Conservation (phyloP, 306 rosid species). For the Trifolium dubium region DNA sequence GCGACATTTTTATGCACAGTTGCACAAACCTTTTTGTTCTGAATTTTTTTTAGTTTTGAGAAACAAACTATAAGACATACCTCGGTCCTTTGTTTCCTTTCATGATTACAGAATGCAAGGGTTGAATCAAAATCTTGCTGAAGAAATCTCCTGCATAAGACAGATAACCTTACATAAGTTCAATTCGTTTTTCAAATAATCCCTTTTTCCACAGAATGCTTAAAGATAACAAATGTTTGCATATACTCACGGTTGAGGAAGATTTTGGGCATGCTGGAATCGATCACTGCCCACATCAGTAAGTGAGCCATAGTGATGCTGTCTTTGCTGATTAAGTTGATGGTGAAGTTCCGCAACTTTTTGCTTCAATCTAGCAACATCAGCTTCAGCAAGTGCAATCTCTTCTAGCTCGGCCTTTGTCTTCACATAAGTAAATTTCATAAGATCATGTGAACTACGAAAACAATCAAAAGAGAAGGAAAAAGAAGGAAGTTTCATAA, state of each 20-base stretch:
- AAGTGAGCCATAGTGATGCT: constrained; percentile 90
- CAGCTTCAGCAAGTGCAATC: constrained; percentile 99
- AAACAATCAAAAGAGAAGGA: constrained; percentile 17
- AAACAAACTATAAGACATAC: constrained; percentile 45
- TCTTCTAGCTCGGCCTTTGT: constrained; percentile 98
- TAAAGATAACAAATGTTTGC: constrained; percentile 28
- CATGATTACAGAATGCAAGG: constrained; percentile 86
- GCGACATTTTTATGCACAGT: neutral
- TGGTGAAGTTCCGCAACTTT: constrained; percentile 98
- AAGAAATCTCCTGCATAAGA: constrained; percentile 82
- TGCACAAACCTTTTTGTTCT: neutral
- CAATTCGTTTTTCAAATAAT: constrained; percentile 19
- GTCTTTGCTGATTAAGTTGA: constrained; percentile 96
- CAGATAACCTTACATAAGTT: constrained; percentile 13
- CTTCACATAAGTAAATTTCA: constrained; percentile 56
- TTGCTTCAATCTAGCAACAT: constrained; percentile 97
- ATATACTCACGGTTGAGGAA: constrained; percentile 89
- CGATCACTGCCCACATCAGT: constrained; percentile 79
- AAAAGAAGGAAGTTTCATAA: neutral
- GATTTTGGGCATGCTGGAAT: constrained; percentile 79
- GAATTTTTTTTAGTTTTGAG: constrained; percentile 2
- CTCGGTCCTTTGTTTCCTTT: constrained; percentile 94
- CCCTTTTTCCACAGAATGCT: neutral
- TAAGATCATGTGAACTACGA: constrained; percentile 45
- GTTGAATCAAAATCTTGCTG: constrained; percentile 97